Percentiles rank a stretch among this genome's conserved stretches.
phyloP scores from a whole-genome alignment of 805 yeast species.

The Wickerhamomyces queroliae region DNA sequence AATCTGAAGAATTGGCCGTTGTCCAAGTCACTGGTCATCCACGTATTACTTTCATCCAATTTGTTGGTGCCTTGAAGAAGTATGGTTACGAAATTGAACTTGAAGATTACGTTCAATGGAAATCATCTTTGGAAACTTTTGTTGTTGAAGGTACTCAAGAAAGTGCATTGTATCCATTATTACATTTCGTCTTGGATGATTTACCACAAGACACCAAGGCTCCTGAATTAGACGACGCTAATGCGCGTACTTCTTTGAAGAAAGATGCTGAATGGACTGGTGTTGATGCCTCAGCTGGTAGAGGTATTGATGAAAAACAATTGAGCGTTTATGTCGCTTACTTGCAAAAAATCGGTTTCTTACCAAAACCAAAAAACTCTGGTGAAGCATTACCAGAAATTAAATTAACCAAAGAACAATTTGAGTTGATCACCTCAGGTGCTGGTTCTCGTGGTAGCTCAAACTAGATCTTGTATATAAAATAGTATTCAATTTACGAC shows the following conservation, averaged over 20 bases:
- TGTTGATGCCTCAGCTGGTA: slow-evolving; percentile 60
- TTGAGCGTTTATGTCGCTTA: slow-evolving; percentile 78
- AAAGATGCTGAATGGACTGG: slow-evolving; percentile 61
- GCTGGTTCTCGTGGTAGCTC: slow-evolving; percentile 76
- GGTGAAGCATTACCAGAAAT: slow-evolving; percentile 53
- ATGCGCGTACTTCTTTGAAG: slow-evolving; percentile 66
- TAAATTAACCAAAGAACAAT: slow-evolving; percentile 48
- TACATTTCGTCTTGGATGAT: slow-evolving; percentile 91
- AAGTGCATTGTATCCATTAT: slow-evolving; percentile 84
- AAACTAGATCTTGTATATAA: slow-evolving; percentile 8
- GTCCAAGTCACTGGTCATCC: slow-evolving; percentile 99
- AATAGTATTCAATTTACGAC: neutral
- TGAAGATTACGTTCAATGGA: slow-evolving; percentile 76
- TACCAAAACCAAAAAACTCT: slow-evolving; percentile 50
- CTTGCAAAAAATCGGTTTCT: slow-evolving; percentile 72
- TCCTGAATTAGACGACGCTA: slow-evolving; percentile 87
- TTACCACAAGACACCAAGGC: slow-evolving; percentile 90
- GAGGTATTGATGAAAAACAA: slow-evolving; percentile 63
- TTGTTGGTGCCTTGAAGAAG: slow-evolving; percentile 52
- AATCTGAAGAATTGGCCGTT: slow-evolving; percentile 49
- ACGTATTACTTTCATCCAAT: slow-evolving; percentile 73
- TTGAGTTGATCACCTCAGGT: slow-evolving; percentile 53
- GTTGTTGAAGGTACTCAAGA: slow-evolving; percentile 73
- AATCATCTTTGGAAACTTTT: slow-evolving; percentile 62
- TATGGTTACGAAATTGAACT: slow-evolving; percentile 70